Percentiles rank a stretch among this genome's conserved stretches.
phyloP scores from a whole-genome alignment of 2,329 filamentous ascomycete species.

The Ophiostoma piceae region DNA sequence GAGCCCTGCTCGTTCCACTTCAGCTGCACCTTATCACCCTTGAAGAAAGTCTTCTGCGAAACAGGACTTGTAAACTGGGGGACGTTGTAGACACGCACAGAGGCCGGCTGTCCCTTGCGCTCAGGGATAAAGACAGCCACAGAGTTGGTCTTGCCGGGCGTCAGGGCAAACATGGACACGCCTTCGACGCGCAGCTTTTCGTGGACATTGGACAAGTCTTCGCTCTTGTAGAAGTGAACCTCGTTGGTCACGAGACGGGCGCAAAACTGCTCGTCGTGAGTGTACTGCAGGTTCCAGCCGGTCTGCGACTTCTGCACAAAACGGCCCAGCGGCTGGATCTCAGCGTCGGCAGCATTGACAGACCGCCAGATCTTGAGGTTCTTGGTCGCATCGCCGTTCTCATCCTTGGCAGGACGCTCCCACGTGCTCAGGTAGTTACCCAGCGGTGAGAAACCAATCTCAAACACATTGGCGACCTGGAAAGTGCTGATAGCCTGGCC shows the following conservation, averaged over 20 bases:
- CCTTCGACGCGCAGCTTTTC: conserved; percentile 93
- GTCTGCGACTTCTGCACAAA: conserved; percentile 96
- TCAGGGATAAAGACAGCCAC: conserved; percentile 94
- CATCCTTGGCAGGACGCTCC: conserved; percentile 90
- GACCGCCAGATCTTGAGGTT: conserved; percentile 97
- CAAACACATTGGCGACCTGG: conserved; percentile 78
- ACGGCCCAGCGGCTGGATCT: conserved; percentile 71
- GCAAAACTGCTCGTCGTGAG: conserved; percentile 85
- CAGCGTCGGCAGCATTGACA: conserved; percentile 64
- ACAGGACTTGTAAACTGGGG: conserved; percentile 77
- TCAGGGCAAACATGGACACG: conserved; percentile 80
- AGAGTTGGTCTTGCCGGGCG: conserved; percentile 82
- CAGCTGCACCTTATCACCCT: conserved; percentile 96
- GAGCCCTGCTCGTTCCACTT: conserved; percentile 96
- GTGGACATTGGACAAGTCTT: conserved; percentile 81
- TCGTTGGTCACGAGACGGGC: conserved; percentile 93
- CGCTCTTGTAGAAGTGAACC: conserved; percentile 92
- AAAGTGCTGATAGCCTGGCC: conserved; percentile 71
- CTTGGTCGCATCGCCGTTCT: conserved; percentile 86
- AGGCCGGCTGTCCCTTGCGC: conserved; percentile 90
- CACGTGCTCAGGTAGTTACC: conserved; percentile 94
- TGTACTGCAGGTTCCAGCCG: conserved; percentile 97
- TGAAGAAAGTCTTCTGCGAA: conserved; percentile 98
- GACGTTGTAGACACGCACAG: conserved; percentile 90
- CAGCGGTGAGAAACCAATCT: conserved; percentile 86